phyloP scores from a whole-genome alignment of 257 asterid genomes.

The Cynanchum wilfordii region DNA sequence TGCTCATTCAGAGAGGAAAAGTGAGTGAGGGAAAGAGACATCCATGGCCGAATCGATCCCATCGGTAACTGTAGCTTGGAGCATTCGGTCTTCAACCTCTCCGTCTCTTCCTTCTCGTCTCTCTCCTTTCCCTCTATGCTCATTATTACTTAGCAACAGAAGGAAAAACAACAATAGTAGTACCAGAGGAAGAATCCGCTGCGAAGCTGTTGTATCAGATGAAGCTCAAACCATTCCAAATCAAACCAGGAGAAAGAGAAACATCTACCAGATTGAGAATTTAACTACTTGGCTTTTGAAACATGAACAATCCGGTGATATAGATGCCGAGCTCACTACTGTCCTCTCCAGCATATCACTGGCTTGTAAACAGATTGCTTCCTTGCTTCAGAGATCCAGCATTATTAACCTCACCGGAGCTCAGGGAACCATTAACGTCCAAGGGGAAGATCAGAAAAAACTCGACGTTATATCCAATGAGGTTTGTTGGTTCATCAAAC shows the following conservation, averaged over 20 bases:
- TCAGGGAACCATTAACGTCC: conserved; percentile 72
- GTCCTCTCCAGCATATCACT: conserved; percentile 76
- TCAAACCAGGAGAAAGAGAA: conserved; percentile 27
- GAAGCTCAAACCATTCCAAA: conserved; percentile 22
- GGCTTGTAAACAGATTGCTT: conserved; percentile 84
- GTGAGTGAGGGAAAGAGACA: background rate
- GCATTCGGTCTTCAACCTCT: conserved; percentile 33
- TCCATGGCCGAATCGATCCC: conserved; percentile 53
- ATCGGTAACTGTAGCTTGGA: conserved; percentile 22
- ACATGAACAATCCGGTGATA: conserved; percentile 61
- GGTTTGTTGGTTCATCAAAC: conserved; percentile 27
- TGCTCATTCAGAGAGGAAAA: background rate
- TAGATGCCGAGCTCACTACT: conserved; percentile 66
- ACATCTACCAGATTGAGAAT: conserved; percentile 52
- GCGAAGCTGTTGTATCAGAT: conserved; percentile 47
- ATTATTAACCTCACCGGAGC: conserved; percentile 71
- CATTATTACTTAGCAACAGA: background rate
- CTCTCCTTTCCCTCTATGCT: conserved; percentile 28
- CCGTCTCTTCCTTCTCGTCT: conserved; percentile 33
- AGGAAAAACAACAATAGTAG: conserved; percentile 9
- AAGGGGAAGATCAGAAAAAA: conserved; percentile 89
- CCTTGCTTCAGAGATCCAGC: conserved; percentile 67
- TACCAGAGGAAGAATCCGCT: conserved; percentile 22
- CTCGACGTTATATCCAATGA: conserved; percentile 78
- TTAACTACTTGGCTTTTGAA: conserved; percentile 67